Evolutionary conservation across 2,329 filamentous ascomycete genomes (phyloP).

Genomic region (Epichloe sylvatica): DNA sequence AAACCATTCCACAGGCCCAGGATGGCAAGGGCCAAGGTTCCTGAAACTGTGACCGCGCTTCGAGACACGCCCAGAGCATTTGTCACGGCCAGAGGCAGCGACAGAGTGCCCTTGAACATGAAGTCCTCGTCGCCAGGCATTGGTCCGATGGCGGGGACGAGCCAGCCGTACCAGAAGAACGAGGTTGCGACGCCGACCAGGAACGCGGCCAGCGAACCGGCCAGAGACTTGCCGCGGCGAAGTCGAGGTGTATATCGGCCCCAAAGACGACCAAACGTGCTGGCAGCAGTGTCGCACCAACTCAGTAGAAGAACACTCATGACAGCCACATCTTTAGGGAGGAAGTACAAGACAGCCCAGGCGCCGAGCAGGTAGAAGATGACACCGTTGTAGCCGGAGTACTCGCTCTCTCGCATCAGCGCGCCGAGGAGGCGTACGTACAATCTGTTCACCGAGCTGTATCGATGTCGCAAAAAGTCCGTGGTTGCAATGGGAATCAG

Average conservation of each 20-base stretch:
- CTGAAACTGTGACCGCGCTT: conserved; percentile 48
- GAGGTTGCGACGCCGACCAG: conserved; percentile 71
- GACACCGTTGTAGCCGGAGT: conserved; percentile 86
- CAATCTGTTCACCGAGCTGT: conserved; percentile 65
- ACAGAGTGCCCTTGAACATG: conserved; percentile 67
- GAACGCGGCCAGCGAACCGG: conserved; percentile 75
- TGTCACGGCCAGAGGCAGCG: conserved; percentile 48
- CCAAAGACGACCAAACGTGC: conserved; percentile 81
- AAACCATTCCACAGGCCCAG: conserved; percentile 84
- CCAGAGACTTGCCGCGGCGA: conserved; percentile 77
- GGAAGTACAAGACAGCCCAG: conserved; percentile 71
- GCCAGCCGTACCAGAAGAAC: conserved; percentile 73
- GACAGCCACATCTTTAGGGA: conserved; percentile 86
- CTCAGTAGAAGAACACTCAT: conserved; percentile 81
- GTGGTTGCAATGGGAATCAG: conserved; percentile 72
- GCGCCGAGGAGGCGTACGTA: conserved; percentile 79
- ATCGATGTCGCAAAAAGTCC: conserved; percentile 74
- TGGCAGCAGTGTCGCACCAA: conserved; percentile 96
- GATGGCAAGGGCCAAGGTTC: conserved; percentile 58
- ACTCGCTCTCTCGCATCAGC: conserved; percentile 94
- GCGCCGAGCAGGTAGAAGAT: conserved; percentile 91
- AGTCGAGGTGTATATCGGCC: conserved; percentile 80
- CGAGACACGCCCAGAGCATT: conserved; percentile 47
- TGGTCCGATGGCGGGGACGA: conserved; percentile 55
- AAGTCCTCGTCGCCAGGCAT: conserved; percentile 55